Base-by-base conservation (phyloP, 768 basidiomycete species). In the Tricholoma terreum region DNA sequence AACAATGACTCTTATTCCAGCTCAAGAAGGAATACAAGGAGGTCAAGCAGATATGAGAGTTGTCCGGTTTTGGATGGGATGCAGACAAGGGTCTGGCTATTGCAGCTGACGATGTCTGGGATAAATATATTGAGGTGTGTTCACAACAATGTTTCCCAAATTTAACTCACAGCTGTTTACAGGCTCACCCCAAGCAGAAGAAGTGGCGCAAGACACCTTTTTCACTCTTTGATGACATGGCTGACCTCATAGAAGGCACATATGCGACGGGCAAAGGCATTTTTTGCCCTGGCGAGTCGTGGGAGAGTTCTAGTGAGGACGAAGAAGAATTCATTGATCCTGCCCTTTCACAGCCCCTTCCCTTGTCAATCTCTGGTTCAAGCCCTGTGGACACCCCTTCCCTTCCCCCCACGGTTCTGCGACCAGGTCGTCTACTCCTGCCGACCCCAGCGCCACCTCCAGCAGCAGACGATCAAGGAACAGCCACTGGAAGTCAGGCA, bases 11-110 rank as follows among this genome's bases (percentile, higher is more conserved):
- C 19, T 57, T 30, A 55, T 67, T 57, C 34, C 57, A 70, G 66
- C 63, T 68, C 42, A 67, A 67, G 58, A 64, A 63, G 33, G 58
- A 65, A 6, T 67, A 63, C 45, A 35, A 50, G 17, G 48, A 58
- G 30, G 69, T 70, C 40, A 61, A 62, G n/a, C 7, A 56, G n/a
- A 54, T 67, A 12, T 40, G 65, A 40, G 56, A 59, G n/a, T 57
- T 52, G 3, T 70, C 66, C 31, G 69, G 69, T 6, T 69, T 69
- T 60, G 66, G 71, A 2, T 72, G 71, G 69, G 61, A 72, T 61
- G 62, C 66, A 12, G 57, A 38, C 0, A 48, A 58, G 7, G 19
- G 61, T 50, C 57, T 71, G 24, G 68, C 56, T 2, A 73, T 68
- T 8, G 71, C 73, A 50, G 60, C 65, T 12, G 66, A 73, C 24